Evolutionary conservation across 2,329 filamentous ascomycete genomes (phyloP), one percentile per base, ranked within the genome.

Genomic region (Taxawa tesnikishii): DNA sequence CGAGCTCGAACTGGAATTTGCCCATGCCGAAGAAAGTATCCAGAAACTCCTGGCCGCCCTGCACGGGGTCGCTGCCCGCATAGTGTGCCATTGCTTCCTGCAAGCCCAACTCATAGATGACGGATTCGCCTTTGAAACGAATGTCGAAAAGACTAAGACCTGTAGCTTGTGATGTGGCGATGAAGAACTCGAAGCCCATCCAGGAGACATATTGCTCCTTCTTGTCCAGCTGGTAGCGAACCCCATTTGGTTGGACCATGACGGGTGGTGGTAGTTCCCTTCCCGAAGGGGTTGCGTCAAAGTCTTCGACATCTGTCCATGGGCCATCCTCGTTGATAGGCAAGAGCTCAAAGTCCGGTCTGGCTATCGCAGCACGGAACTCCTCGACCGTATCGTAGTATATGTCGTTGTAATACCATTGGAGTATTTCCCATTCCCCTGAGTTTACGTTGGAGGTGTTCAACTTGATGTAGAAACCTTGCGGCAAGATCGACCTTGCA

Each of bases 61-160:
- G 60, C 45, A 63, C 62, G 7, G 64, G 63, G 32, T 63, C 53
- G 38, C 58, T 55, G 0, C 63, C 63, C 4, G 62, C 65, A 38
- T 70, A 70, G 35, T 70, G 66, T 4, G 67, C 62, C 15, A 67
- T 51, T 0, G 66, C 67, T 44, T 70, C 67, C 42, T 71, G 65
- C 30, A 70, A 50, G 6, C 60, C 60, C 4, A 70, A 56, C 47
- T 70, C 65, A 42, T 70, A 70, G 28, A 70, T 51, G 26, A 70
- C 55, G 2, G 65, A 54, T 38, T 68, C 58, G 9, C 60, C 62
- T 39, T 64, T 63, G 50, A 65, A 69, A 14, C 55, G 55, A 38
- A 70, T 63, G 41, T 70, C 66, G 42, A 58, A 65, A 9, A 70
- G 49, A 39, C 54, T 57, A 7, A 69, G 40, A 1, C 64, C 67